Base-by-base conservation (phyloP, 169 alveolate genomes). In the Plasmodium chabaudi region DNA sequence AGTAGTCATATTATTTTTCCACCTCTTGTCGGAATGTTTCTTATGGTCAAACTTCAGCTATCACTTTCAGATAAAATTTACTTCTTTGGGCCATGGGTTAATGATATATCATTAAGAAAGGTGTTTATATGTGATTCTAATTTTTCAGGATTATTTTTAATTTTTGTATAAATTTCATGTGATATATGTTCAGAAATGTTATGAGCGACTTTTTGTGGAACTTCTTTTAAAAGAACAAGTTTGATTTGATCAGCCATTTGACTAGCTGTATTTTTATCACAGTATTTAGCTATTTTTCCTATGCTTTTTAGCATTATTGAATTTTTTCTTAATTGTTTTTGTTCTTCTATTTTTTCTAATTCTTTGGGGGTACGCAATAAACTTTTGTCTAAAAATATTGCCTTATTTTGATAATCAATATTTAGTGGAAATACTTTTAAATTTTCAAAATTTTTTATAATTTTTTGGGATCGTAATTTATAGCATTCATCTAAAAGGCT, bases 211-310 rank as follows among this genome's bases (percentile, higher is more conserved):
- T 39, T 56, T 5, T 64, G 65, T 17, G 88, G 88, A 56, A 77
- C 27, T 64, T 77, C 88, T 12, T 77, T 77, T 12, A 77, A 56
- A 6, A 77, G 21, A n/a, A 77, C 72, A 57, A 23, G 17, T 64
- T 77, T 77, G 34, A 77, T 19, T 77, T 15, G 51, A 15, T 9
- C 47, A 10, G 51, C 44, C 55, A 77, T 9, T 64, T 77, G 77
- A 34, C 21, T 64, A 44, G 77, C 68, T 4, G 77, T 63, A 25
- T 77, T 75, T 64, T 77, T 67, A 51, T 77, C 88, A 44, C 88
- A 77, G 46, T 63, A 47, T 49, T 77, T 63, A 27, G 69, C 88
- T 49, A 77, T 64, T 63, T 77, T 34, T 27, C 10, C 25, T 47
- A 77, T 44, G 51, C 47, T 77, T 47, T 64, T 55, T 13, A 77